A percentile compares a stretch with the other conserved stretches of the same genome.
Conservation (phyloP, 805 yeast genomes). For the Debaryomyces hansenii region DNA sequence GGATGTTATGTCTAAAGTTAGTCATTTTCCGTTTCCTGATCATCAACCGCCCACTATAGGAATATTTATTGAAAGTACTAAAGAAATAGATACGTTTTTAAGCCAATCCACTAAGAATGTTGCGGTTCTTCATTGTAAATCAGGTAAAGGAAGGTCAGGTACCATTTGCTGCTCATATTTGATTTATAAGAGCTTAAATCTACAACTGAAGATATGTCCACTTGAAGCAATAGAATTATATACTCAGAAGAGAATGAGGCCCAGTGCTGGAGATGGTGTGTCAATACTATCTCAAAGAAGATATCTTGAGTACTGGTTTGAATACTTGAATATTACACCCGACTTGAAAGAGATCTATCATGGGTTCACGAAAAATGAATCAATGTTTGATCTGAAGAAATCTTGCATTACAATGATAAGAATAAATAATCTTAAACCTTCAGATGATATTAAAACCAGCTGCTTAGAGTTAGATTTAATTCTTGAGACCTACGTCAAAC, state of each 20-base stretch:
- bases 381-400: conserved; percentile 3
- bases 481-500: conserved; percentile 2
- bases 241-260: conserved; percentile 56
- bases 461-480: conserved; percentile 4
- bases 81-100: conserved; percentile 47
- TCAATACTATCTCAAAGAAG: conserved; percentile 69
- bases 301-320: conserved; percentile 58
- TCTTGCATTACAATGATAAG: conserved; percentile 13
- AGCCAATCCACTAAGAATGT: conserved; percentile 36
- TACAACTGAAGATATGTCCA: conserved; percentile 17
- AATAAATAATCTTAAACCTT: conserved; percentile 9
- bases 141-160: conserved; percentile 93
- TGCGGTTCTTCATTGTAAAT: conserved; percentile 80
- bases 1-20: conserved; percentile 35
- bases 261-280: conserved; percentile 62
- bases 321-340: conserved; percentile 5
- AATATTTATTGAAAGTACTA: conserved; percentile 44
- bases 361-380: conserved; percentile 9
- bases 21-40: conserved; percentile 65
- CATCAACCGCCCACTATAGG: conserved; percentile 72
- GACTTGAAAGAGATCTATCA: not conserved
- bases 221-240: conserved; percentile 53
- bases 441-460: conserved; percentile 5
- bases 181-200: conserved; percentile 41
- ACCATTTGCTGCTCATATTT: conserved; percentile 69